Base-by-base conservation (phyloP, 306 rosid species). In the Lathyrus sativus region DNA sequence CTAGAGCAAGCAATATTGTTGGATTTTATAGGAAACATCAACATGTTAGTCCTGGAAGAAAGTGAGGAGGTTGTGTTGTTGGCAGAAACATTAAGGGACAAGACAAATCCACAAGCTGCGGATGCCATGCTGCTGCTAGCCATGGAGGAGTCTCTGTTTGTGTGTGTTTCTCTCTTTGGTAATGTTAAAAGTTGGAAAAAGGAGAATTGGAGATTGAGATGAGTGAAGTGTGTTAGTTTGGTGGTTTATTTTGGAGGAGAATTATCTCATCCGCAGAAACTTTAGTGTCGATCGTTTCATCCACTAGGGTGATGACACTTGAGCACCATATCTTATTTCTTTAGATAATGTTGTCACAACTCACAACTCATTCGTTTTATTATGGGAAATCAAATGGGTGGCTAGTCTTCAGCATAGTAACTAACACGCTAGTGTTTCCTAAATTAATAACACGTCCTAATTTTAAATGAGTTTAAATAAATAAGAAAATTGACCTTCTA, bases 71-170 rank as follows among this genome's bases (percentile, higher is more conserved):
- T 75, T 5, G 81, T 26, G 79, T 9, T 66, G 80, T 70, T 68
- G 46, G 18, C 49, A 37, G 81, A 62, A 68, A 81, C 85, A 58
- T 76, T 83, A 0, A 87, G 89, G 12, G 86, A 76, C 28, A 87
- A 51, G 64, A 83, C 72, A 82, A 89, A 89, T 0, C 89, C 91
- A 15, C 86, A 81, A 68, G 96, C 96, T 76, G 89, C 90, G 54
- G 96, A 89, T 78, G 96, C 90, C 83, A 89, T 86, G 77, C 59
- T 83, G 77, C 75, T 79, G 57, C 76, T 76, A 61, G 91, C 95
- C 91, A 86, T 87, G 50, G 24, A 17, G 6, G 26, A 29, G 33
- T 42, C 3, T 15, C 22, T 49, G 10, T 44, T 19, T 69, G 4
- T 22, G 3, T 56, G 62, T 22, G 14, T 55, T 0, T 5, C 13